These are phyloP conservation scores for Cadophora luteo-olivacea DNA, from an alignment of 2,329 filamentous ascomycete species.

Conservation along the genomic window DNA sequence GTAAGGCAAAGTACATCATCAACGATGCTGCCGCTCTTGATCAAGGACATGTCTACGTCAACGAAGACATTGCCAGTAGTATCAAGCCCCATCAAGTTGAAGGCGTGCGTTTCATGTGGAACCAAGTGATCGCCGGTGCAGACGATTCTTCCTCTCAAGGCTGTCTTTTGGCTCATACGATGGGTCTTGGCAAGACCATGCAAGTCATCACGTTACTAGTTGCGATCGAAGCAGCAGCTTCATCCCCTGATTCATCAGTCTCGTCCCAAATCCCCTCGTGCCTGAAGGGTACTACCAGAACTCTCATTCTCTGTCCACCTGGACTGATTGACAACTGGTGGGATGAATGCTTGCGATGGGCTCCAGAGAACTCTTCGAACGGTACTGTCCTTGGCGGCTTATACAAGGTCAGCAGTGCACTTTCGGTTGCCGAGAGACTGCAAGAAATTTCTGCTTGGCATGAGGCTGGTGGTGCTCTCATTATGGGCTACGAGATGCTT, in stretches of 20 bases:
- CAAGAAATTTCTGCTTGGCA: constrained; percentile 64
- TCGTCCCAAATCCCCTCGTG: constrained; percentile 70
- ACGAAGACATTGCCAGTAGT: constrained; percentile 63
- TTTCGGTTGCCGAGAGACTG: constrained; percentile 43
- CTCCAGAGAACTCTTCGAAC: constrained; percentile 61
- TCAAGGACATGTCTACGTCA: constrained; percentile 68
- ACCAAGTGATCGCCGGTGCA: constrained; percentile 68
- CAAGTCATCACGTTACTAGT: constrained; percentile 76
- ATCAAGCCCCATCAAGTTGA: constrained; percentile 84
- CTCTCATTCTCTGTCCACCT: constrained; percentile 78
- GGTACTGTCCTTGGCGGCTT: constrained; percentile 23
- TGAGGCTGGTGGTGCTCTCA: constrained; percentile 70
- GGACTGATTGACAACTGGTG: constrained; percentile 81
- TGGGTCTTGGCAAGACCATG: constrained; percentile 30
- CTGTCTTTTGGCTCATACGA: constrained; percentile 85
- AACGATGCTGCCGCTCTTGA: constrained; percentile 69
- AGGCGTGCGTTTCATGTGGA: constrained; percentile 89
- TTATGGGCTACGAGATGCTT: constrained; percentile 79
- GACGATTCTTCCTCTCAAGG: constrained; percentile 66
- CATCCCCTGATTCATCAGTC: constrained; percentile 63
- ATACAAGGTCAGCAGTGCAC: constrained; percentile 39
- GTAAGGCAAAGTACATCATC: constrained; percentile 61
- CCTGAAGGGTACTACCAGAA: constrained; percentile 64
- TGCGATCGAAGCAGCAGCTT: constrained; percentile 71
- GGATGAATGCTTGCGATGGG: constrained; percentile 78